Percentiles rank a stretch among this genome's conserved stretches.
These are phyloP conservation scores for Mimosa bimucronata DNA, from an alignment of 306 rosid genomes.

Conservation along the genomic window DNA sequence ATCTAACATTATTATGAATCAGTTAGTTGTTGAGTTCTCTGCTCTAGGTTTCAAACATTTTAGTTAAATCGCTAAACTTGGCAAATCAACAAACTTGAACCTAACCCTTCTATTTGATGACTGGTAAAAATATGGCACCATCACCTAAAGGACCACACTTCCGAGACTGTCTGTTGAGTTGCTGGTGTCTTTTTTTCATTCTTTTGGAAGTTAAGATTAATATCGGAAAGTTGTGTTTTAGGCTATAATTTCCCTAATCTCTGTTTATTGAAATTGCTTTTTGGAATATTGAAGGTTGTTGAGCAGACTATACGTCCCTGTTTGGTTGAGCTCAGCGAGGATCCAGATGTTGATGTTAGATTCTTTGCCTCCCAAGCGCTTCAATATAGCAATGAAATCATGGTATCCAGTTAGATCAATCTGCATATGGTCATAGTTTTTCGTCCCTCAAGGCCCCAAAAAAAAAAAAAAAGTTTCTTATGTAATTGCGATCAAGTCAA, in stretches of 20 bases:
- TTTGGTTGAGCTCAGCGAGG: conserved; percentile 92
- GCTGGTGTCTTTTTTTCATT: neutral
- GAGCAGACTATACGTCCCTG: conserved; percentile 87
- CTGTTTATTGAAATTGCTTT: conserved; percentile 15
- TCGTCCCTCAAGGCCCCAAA: neutral
- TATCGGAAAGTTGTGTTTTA: conserved; percentile 21
- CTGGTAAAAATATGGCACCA: neutral
- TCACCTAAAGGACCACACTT: conserved; percentile 3
- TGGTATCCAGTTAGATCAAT: conserved; percentile 79
- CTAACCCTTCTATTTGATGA: neutral
- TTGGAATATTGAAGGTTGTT: conserved; percentile 70
- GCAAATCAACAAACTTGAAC: neutral
- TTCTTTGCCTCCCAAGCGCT: conserved; percentile 94
- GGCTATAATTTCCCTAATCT: neutral
- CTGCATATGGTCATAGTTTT: conserved; percentile 27
- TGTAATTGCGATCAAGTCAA: conserved; percentile 36
- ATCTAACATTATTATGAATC: conserved; percentile 8
- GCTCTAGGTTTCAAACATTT: neutral
- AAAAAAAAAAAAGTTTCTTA: conserved; percentile 7
- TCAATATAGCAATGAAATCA: conserved; percentile 72
- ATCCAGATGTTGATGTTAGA: conserved; percentile 98
- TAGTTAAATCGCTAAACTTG: neutral
- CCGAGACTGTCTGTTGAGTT: neutral
- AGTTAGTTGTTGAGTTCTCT: conserved; percentile 14
- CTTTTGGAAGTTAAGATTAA: neutral